Conservation (phyloP, 345 rosid genomes). For the Xanthoceras sorbifolium region DNA sequence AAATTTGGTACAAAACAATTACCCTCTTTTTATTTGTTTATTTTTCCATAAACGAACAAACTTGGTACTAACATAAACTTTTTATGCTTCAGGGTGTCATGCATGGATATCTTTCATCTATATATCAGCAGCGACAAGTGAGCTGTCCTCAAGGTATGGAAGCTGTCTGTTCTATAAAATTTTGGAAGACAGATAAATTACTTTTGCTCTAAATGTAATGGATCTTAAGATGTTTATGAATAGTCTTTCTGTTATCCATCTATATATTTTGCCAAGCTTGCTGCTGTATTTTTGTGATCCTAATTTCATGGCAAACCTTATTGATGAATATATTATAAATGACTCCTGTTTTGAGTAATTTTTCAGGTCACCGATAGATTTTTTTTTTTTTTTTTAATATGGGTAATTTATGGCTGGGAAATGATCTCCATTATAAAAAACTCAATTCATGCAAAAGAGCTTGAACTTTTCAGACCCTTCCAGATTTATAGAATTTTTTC, state of each 20-base stretch:
- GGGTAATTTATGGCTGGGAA: not conserved
- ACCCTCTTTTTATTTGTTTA: not conserved
- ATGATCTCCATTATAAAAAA: not conserved
- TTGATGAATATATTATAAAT: not conserved
- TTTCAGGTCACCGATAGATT: not conserved
- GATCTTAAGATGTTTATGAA: not conserved
- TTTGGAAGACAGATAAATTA: not conserved
- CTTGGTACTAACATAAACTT: not conserved
- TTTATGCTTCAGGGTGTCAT: not conserved
- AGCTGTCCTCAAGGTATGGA: not conserved
- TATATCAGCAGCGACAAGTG: not conserved
- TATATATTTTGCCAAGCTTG: not conserved
- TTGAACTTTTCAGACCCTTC: not conserved
- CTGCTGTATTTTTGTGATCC: not conserved
- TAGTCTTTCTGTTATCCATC: not conserved
- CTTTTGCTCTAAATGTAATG: not conserved
- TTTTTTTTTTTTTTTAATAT: no score
- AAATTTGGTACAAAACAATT: not conserved
- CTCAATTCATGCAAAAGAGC: not conserved
- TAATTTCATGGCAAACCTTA: not conserved
- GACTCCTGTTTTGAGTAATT: not conserved
- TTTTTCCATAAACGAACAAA: not conserved
- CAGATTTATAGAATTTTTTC: not conserved
- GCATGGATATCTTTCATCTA: not conserved
- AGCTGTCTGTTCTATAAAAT: not conserved